Evolutionary conservation across 2,329 filamentous ascomycete genomes (phyloP).

Genomic region (Xylaria sp.): DNA sequence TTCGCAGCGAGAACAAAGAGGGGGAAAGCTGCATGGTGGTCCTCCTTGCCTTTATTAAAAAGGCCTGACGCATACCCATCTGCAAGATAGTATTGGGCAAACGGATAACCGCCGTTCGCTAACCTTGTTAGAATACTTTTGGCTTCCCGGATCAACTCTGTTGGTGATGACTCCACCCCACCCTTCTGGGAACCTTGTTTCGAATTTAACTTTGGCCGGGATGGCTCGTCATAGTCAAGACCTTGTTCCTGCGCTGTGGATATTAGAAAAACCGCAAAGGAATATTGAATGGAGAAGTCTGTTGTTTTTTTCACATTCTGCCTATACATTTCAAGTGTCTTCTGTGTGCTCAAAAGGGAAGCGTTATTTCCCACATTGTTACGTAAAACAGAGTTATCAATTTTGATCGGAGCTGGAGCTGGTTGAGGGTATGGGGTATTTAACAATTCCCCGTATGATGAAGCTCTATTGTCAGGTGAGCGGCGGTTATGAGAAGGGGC

Average conservation of each 20-base stretch:
- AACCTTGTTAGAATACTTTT: constrained; percentile 86
- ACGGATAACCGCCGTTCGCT: constrained; percentile 87
- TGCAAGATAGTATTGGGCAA: constrained; percentile 96
- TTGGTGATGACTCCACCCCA: constrained; percentile 55
- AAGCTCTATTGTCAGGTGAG: constrained; percentile 60
- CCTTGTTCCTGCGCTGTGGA: constrained; percentile 83
- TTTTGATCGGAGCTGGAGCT: constrained; percentile 65
- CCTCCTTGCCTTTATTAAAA: constrained; percentile 92
- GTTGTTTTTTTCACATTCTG: constrained; percentile 97
- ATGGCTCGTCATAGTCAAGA: constrained; percentile 55
- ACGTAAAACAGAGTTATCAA: constrained; percentile 83
- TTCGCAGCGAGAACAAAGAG: constrained; percentile 93
- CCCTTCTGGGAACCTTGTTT: constrained; percentile 45
- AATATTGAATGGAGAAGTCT: constrained; percentile 88
- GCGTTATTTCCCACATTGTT: constrained; percentile 85
- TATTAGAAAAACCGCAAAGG: constrained; percentile 94
- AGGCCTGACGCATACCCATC: constrained; percentile 94
- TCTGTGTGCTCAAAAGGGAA: constrained; percentile 85
- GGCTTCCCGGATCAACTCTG: constrained; percentile 82
- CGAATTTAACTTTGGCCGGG: constrained; percentile 52
- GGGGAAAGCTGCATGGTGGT: constrained; percentile 89
- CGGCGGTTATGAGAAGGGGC: constrained; percentile 58
- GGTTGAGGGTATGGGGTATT: constrained; percentile 82
- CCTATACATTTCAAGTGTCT: constrained; percentile 97
- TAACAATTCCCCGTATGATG: constrained; percentile 64